Percentiles rank a stretch among this genome's conserved stretches.
Evolutionary conservation across 495 filamentous ascomycete genomes (phyloP).

Genomic region (Lophiostoma macrostomum): DNA sequence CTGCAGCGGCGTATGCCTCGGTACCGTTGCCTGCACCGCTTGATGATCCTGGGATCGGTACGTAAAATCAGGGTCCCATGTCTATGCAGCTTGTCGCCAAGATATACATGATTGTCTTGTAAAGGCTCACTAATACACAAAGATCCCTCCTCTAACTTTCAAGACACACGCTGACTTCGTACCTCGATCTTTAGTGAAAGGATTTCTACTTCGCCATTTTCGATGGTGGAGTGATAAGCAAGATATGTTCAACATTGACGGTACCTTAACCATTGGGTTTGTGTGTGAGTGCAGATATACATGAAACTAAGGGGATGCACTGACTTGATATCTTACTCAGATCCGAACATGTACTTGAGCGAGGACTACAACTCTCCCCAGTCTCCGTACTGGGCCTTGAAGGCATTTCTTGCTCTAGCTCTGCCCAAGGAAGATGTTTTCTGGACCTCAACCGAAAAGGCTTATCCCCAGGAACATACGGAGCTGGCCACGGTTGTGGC

Average conservation of each 20-base stretch:
- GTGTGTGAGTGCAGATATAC: no score
- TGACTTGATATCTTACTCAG: no score
- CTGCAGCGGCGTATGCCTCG: constrained; percentile 9
- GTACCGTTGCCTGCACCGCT: constrained; percentile 1
- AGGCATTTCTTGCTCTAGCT: constrained; percentile 14
- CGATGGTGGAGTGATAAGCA: constrained; percentile 19
- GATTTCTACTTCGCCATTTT: constrained; percentile 16
- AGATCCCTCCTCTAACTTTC: no score
- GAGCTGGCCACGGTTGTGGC: not conserved
- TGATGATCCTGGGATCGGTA: constrained; percentile 10
- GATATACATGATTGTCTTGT: no score
- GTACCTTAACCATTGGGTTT: constrained; percentile 22
- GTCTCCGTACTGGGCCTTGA: constrained; percentile 23
- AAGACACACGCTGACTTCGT: no score
- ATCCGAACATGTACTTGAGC: constrained; percentile 24
- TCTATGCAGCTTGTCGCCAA: no score
- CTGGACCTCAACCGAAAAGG: constrained; percentile 13
- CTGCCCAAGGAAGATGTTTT: constrained; percentile 4
- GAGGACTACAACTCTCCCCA: constrained; percentile 25
- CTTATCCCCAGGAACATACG: not conserved
- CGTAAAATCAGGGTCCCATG: no score
- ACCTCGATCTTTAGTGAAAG: constrained; percentile 13
- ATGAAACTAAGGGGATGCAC: no score
- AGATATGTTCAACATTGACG: constrained; percentile 21
- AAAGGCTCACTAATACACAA: no score